A percentile compares a stretch with the other conserved stretches of the same genome.
phyloP scores from a whole-genome alignment of 805 yeast species.

The Starmera pachycereana region DNA sequence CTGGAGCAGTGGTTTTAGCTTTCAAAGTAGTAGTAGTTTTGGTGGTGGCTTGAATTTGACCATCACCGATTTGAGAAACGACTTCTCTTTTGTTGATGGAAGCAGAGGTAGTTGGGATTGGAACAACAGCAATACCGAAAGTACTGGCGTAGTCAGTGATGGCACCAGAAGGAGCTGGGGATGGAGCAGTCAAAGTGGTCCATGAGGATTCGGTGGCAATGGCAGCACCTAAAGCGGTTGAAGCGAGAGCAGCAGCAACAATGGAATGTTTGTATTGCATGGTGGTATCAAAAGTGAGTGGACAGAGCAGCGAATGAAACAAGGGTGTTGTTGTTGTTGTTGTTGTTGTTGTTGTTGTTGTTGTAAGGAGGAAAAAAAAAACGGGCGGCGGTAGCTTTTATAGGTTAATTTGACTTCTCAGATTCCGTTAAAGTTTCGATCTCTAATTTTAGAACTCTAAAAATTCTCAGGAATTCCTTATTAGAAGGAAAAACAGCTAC shows the following conservation, averaged over 20 bases:
- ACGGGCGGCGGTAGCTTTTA: too few species aligned
- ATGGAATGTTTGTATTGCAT: slow-evolving; percentile 31
- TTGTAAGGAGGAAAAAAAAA: too few species aligned
- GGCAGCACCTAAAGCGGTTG: slow-evolving; percentile 26
- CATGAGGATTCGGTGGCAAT: slow-evolving; percentile 25
- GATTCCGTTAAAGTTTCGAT: too few species aligned
- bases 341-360: too few species aligned
- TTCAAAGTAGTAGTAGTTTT: slow-evolving; percentile 27
- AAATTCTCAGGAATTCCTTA: too few species aligned
- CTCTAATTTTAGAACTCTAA: too few species aligned
- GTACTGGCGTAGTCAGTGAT: slow-evolving; percentile 42
- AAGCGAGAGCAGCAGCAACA: slow-evolving; percentile 30
- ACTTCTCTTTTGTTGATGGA: slow-evolving; percentile 28
- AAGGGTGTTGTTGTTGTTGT: too few species aligned
- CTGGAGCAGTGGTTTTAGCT: slow-evolving; percentile 24
- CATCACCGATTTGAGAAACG: slow-evolving; percentile 50
- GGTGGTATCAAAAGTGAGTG: too few species aligned
- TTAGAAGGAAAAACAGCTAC: too few species aligned
- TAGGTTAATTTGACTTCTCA: too few species aligned
- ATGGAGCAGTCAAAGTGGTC: slow-evolving; percentile 52
- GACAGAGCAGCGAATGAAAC: too few species aligned
- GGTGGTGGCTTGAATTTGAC: slow-evolving; percentile 45
- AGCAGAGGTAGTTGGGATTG: slow-evolving; percentile 30
- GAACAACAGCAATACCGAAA: slow-evolving; percentile 63
- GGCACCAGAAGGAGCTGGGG: slow-evolving; percentile 38